These are phyloP conservation scores for Malbranchea cinnamomea DNA, from an alignment of 2,329 filamentous ascomycete species.

Conservation along the genomic window DNA sequence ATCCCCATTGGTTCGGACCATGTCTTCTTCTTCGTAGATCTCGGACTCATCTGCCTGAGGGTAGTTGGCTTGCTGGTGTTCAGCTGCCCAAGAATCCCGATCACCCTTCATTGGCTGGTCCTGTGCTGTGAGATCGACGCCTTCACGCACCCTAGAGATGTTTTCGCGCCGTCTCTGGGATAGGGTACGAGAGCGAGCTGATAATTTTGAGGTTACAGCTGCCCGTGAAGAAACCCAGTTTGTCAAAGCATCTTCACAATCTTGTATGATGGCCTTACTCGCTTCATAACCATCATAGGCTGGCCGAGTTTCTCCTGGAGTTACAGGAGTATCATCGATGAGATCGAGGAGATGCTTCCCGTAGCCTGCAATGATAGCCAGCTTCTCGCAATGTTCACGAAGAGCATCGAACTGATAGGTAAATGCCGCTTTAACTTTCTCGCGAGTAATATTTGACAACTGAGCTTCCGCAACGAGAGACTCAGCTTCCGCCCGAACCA, in stretches of 20 bases:
- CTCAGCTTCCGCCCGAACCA: conserved; percentile 94
- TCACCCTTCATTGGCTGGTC: conserved; percentile 66
- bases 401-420: conserved; percentile 96
- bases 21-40: conserved; percentile 19
- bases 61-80: conserved; percentile 40
- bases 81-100: conserved; percentile 66
- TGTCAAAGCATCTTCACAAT: conserved; percentile 92
- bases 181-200: conserved; percentile 70
- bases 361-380: conserved; percentile 93
- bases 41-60: conserved; percentile 27
- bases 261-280: conserved; percentile 96
- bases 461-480: conserved; percentile 98
- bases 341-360: conserved; percentile 97
- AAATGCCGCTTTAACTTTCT: conserved; percentile 98
- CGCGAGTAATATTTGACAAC: conserved; percentile 96
- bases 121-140: conserved; percentile 69
- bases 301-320: conserved; percentile 85
- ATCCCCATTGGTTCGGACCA: conserved; percentile 12
- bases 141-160: conserved; percentile 47
- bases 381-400: conserved; percentile 93
- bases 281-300: conserved; percentile 98
- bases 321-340: conserved; percentile 91
- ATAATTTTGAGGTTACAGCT: conserved; percentile 73
- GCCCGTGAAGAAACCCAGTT: conserved; percentile 94
- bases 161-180: conserved; percentile 70